phyloP scores from a whole-genome alignment of 208 protist genomes.

The Leishmania arabica region DNA sequence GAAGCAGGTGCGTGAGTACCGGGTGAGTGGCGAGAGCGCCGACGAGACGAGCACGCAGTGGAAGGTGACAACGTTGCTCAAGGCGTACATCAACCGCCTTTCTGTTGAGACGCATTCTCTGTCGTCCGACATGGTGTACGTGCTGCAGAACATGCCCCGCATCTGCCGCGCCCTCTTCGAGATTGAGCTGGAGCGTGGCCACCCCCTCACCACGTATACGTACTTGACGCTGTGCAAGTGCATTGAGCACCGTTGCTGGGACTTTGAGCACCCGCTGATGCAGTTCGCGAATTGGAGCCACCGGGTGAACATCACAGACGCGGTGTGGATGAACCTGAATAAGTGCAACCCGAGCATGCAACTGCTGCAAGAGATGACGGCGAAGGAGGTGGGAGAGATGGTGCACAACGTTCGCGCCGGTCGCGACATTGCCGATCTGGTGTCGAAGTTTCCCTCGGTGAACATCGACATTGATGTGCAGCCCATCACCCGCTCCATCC shows the following conservation, averaged over 20 bases:
- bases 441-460: conserved; percentile 93
- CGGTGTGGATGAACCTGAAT: conserved; percentile 74
- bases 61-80: conserved; percentile 97
- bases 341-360: conserved; percentile 77
- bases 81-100: conserved; percentile 95
- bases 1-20: conserved; percentile 65
- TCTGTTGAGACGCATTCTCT: conserved; percentile 91
- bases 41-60: conserved; percentile 91
- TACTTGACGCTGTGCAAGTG: conserved; percentile 94
- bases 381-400: conserved; percentile 83
- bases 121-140: conserved; percentile 95
- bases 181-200: conserved; percentile 94
- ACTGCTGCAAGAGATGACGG: conserved; percentile 77
- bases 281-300: conserved; percentile 83
- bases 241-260: conserved; percentile 95
- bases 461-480: conserved; percentile 91
- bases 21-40: conserved; percentile 71
- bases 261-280: conserved; percentile 90
- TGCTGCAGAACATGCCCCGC: conserved; percentile 96
- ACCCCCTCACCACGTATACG: conserved; percentile 81
- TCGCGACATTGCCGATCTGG: conserved; percentile 75
- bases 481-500: conserved; percentile 97
- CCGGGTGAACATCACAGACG: conserved; percentile 72
- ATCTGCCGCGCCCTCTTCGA: conserved; percentile 98
- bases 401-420: conserved; percentile 88